Conservation (phyloP, 257 asterid species). For the Verbena officinalis region DNA sequence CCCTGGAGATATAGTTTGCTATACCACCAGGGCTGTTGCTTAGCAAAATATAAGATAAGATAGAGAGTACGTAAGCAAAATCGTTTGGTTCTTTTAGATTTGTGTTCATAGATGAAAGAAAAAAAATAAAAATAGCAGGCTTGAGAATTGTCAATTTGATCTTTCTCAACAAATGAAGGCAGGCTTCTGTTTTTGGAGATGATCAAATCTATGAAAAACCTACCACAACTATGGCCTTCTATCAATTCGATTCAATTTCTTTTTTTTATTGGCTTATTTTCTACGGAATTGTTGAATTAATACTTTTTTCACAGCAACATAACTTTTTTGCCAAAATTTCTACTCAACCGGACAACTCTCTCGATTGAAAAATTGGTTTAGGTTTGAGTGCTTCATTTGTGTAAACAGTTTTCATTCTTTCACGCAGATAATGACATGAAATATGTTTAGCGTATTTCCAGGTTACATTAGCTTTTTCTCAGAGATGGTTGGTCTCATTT, state of each 20-base stretch:
- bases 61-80: not conserved
- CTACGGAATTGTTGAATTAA: not conserved
- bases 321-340: not conserved
- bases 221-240: not conserved
- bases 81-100: not conserved
- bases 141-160: not conserved
- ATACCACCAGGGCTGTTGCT: not conserved
- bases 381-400: conserved; percentile 1
- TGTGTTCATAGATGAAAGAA: not conserved
- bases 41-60: not conserved
- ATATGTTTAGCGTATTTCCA: not conserved
- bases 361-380: not conserved
- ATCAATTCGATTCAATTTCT: not conserved
- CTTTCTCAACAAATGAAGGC: not conserved
- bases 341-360: not conserved
- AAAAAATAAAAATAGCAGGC: not conserved
- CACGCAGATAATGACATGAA: not conserved
- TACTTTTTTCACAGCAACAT: not conserved
- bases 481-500: not conserved
- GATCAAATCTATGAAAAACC: not conserved
- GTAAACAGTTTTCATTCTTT: not conserved
- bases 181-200: not conserved
- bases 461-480: not conserved
- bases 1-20: not conserved
- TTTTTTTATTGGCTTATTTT: not conserved